Evolutionary conservation across 179 eudicot species (phyloP).

Genomic region (Amaranthus tricolor): DNA sequence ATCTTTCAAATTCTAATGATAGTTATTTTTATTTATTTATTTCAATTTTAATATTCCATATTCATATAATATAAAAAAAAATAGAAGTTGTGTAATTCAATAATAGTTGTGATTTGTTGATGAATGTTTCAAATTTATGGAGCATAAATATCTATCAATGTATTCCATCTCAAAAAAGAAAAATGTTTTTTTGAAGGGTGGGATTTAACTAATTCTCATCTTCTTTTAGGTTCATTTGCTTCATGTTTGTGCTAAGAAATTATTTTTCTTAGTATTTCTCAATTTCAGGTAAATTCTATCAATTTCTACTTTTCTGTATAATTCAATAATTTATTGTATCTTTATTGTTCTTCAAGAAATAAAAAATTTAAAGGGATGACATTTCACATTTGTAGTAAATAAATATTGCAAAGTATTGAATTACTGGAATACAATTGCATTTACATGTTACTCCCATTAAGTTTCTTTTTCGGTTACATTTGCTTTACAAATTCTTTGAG

Average conservation of each 20-base stretch:
- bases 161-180: not conserved
- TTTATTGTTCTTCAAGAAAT: not conserved
- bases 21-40: not conserved
- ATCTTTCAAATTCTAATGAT: not conserved
- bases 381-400: too few species aligned
- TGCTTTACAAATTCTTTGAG: not conserved
- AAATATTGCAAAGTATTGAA: too few species aligned
- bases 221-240: constrained; percentile 1
- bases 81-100: constrained; percentile 18
- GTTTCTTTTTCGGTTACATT: not conserved
- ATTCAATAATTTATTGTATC: too few species aligned
- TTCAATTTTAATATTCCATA: not conserved
- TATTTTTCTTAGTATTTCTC: not conserved
- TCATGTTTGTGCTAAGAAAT: constrained; percentile 8
- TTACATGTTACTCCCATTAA: not conserved
- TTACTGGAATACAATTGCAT: constrained; percentile 1
- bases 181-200: not conserved
- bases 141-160: not conserved
- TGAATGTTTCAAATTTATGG: not conserved
- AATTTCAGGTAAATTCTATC: not conserved
- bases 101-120: not conserved
- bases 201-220: not conserved
- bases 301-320: too few species aligned
- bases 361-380: not conserved
- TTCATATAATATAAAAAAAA: not conserved